Percentiles rank a stretch among this genome's conserved stretches.
Evolutionary conservation across 768 basidiomycete species (phyloP).

Genomic region (Rhizopogon rudus): DNA sequence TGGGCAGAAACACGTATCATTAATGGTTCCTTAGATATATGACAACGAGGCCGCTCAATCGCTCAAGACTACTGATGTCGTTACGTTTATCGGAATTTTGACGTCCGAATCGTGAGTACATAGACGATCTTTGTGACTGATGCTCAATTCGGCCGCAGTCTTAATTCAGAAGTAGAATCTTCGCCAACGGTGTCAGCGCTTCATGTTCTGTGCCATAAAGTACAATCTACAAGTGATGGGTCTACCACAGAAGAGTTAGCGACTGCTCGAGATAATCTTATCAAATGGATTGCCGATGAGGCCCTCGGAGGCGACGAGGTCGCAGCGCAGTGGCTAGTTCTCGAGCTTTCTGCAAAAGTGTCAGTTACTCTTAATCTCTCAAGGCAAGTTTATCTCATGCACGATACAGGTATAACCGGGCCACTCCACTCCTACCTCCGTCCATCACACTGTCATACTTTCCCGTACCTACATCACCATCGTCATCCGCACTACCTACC

Average conservation of each 20-base stretch:
- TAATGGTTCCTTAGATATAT: slow-evolving; percentile 46
- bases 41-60: slow-evolving; percentile 37
- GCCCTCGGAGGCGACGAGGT: slow-evolving; percentile 62
- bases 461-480: slow-evolving; percentile 36
- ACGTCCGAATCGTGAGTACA: slow-evolving; percentile 56
- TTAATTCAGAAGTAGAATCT: slow-evolving; percentile 33
- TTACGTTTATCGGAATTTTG: slow-evolving; percentile 71
- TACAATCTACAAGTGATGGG: background rate
- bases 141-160: slow-evolving; percentile 21
- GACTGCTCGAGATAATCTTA: slow-evolving; percentile 43
- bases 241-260: slow-evolving; percentile 1
- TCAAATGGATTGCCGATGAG: slow-evolving; percentile 70
- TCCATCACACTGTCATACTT: slow-evolving; percentile 61
- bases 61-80: slow-evolving; percentile 57
- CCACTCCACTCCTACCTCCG: slow-evolving; percentile 61
- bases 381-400: slow-evolving; percentile 1
- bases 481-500: slow-evolving; percentile 32
- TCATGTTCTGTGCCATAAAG: slow-evolving; percentile 53
- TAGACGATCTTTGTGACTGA: background rate
- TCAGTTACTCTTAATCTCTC: slow-evolving; percentile 31
- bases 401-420: slow-evolving; percentile 54
- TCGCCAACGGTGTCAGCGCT: slow-evolving; percentile 52
- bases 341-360: slow-evolving; percentile 58
- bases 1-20: background rate
- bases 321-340: slow-evolving; percentile 73